phyloP scores from a whole-genome alignment of 75 land plant genomes.

The Adiantum capillusveneris region DNA sequence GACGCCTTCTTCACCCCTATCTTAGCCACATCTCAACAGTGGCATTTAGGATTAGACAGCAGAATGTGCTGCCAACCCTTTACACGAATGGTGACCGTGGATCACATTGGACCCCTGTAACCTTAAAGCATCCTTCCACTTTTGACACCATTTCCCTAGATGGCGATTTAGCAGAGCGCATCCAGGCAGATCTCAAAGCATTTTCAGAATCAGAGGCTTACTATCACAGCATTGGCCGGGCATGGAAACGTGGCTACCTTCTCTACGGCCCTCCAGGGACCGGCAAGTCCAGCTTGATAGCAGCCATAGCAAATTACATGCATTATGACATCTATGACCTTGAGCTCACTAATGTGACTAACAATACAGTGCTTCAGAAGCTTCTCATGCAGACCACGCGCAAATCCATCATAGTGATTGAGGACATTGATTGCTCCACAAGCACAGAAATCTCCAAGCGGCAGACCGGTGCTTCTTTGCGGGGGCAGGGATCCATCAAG shows the following conservation, averaged over 20 bases:
- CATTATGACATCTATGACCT: conserved; percentile 54
- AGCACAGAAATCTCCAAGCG: conserved; percentile 10
- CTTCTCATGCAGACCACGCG: conserved; percentile 22
- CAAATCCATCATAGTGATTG: conserved; percentile 42
- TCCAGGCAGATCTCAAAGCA: conserved; percentile 41
- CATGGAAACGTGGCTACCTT: conserved; percentile 82
- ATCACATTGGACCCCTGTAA: conserved; percentile 45
- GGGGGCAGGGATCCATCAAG: neutral
- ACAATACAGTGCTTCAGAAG: conserved; percentile 27
- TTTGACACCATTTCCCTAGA: conserved; percentile 56
- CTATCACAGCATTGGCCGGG: conserved; percentile 60
- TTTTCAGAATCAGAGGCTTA: conserved; percentile 50
- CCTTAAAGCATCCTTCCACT: conserved; percentile 59
- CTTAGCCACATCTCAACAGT: conserved; percentile 53
- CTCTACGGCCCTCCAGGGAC: conserved; percentile 75
- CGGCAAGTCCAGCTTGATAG: conserved; percentile 60
- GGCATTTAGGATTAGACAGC: conserved; percentile 41
- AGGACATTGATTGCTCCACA: conserved; percentile 41
- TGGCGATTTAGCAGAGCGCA: conserved; percentile 30
- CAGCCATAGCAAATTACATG: conserved; percentile 58
- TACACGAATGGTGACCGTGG: conserved; percentile 25
- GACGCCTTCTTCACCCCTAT: conserved; percentile 49
- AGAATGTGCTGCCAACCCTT: conserved; percentile 26
- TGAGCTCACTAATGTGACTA: conserved; percentile 31
- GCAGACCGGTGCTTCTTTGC: neutral